These are phyloP conservation scores for Penicillium sp. DNA, from an alignment of 2,329 filamentous ascomycete species.

Conservation along the genomic window DNA sequence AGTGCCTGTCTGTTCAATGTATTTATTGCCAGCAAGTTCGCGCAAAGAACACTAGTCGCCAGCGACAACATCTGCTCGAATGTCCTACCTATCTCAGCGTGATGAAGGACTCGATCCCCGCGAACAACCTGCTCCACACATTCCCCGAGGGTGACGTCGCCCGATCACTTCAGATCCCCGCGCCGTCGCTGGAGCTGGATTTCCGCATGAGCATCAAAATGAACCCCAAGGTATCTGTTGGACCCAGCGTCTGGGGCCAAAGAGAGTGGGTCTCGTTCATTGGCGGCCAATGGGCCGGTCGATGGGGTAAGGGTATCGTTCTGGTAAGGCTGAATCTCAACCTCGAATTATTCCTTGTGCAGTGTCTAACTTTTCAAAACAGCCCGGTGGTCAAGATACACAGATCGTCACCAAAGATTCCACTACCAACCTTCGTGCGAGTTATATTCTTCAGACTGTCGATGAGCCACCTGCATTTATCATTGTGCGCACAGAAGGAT, in stretches of 20 bases:
- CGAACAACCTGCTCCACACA: slow-evolving; percentile 52
- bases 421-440: slow-evolving; percentile 46
- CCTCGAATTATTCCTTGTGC: background rate
- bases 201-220: slow-evolving; percentile 56
- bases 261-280: slow-evolving; percentile 54
- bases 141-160: slow-evolving; percentile 52
- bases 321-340: slow-evolving; percentile 38
- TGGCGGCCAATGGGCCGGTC: slow-evolving; percentile 53
- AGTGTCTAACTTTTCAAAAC: slow-evolving; percentile 1
- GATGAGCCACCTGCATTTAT: slow-evolving; percentile 54
- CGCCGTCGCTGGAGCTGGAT: slow-evolving; percentile 51
- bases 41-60: slow-evolving; percentile 52
- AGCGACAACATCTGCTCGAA: slow-evolving; percentile 51
- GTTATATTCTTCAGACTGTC: slow-evolving; percentile 51
- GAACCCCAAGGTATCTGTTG: slow-evolving; percentile 52
- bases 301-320: slow-evolving; percentile 54
- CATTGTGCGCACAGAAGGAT: slow-evolving; percentile 48
- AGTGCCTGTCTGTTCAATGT: slow-evolving; percentile 52
- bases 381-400: slow-evolving; percentile 54
- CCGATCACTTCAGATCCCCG: slow-evolving; percentile 49
- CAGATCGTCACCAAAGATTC: slow-evolving; percentile 51
- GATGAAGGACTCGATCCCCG: slow-evolving; percentile 54
- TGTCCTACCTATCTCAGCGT: slow-evolving; percentile 52
- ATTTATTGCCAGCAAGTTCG: slow-evolving; percentile 53
- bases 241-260: slow-evolving; percentile 50